Evolutionary conservation across 768 basidiomycete genomes (phyloP).

Genomic region (Scleroderma bovista): DNA sequence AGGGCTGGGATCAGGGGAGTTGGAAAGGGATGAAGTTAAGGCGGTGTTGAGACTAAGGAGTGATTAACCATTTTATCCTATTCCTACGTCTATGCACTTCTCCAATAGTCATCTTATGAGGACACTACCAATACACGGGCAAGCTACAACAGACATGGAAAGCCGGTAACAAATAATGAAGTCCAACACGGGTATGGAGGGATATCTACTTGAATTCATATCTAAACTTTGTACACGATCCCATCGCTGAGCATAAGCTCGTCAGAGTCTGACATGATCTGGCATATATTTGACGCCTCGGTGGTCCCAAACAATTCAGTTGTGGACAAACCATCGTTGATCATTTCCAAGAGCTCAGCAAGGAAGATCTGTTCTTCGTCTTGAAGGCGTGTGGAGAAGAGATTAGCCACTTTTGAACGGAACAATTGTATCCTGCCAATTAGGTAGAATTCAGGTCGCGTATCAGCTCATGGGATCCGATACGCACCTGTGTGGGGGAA

Average conservation of each 20-base stretch:
- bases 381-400: constrained; percentile 62
- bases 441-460: not conserved
- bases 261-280: constrained; percentile 62
- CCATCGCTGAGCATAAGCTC: constrained; percentile 88
- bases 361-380: constrained; percentile 77
- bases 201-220: not conserved
- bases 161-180: constrained; percentile 1
- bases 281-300: constrained; percentile 72
- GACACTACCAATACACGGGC: not conserved
- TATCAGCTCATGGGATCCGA: not conserved
- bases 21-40: constrained; percentile 57
- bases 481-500: constrained; percentile 56
- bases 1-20: constrained; percentile 52
- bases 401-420: constrained; percentile 66
- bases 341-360: constrained; percentile 56
- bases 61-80: constrained; percentile 15
- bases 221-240: constrained; percentile 77
- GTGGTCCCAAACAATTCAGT: constrained; percentile 70
- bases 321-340: constrained; percentile 73
- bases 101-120: not conserved
- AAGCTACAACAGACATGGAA: constrained; percentile 2
- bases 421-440: constrained; percentile 66
- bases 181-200: not conserved
- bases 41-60: constrained; percentile 45
- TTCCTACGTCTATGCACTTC: not conserved